Evolutionary conservation across 2,329 filamentous ascomycete genomes (phyloP), one percentile per base, ranked within the genome.

Genomic region (Fusarium concolor): DNA sequence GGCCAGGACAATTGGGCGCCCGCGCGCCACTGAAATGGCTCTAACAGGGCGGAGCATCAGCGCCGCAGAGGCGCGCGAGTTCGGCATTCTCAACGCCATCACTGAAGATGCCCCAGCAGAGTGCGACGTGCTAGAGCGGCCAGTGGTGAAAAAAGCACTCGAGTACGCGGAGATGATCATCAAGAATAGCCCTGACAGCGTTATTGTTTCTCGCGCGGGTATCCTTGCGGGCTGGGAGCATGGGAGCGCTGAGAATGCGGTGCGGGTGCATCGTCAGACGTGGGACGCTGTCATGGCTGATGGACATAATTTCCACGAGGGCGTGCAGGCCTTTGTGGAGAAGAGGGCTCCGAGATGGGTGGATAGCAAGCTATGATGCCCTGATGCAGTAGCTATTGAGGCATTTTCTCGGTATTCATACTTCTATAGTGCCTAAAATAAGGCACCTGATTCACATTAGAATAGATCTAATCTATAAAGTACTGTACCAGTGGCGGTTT

Each of bases 261-360:
- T 86, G 63, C 76, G 91, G 45, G 79, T 83, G 35, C 83, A 87
- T 55, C 83, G 83, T 33, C 70, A 72, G 51, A 71, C 65, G 5
- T 87, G 87, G 84, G 87, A 86, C 72, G 81, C 81, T 51, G 81
- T 81, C 62, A 82, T 93, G 55, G 81, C 88, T 67, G 82, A 81
- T 8, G 89, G 87, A 0, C 87, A 90, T 70, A 93, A 94, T 77
- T 87, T 92, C 75, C 85, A 84, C 46, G 90, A 93, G 78, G 91
- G 91, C 0, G 81, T 93, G 29, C 83, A 75, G 76, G 90, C 90
- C 52, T 94, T 93, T 80, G 88, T 90, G 28, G 90, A 92, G 82
- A 92, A 89, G 82, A 84, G 89, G 74, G 84, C 86, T 76, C 88
- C 90, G 1, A 80, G 79, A 44, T 93, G 90, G 90, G 84, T 82